Conservation (phyloP, 1,284 basidiomycete genomes). For the Apiotrichum montevideense region DNA sequence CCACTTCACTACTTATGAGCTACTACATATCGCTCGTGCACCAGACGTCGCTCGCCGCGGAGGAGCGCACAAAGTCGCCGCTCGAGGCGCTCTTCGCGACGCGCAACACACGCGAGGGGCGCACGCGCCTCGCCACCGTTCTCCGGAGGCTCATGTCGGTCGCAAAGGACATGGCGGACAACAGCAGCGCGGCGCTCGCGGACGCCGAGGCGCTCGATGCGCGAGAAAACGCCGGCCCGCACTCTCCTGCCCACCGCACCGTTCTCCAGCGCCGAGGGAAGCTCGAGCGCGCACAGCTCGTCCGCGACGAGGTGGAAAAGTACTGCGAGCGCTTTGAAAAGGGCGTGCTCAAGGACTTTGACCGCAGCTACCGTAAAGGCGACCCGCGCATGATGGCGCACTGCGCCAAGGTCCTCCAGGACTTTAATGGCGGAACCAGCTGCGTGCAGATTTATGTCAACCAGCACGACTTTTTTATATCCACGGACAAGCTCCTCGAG, state of each 20-base stretch:
- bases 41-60: slow-evolving; percentile 59
- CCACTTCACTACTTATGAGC: slow-evolving; percentile 88
- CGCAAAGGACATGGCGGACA: slow-evolving; percentile 63
- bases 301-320: slow-evolving; percentile 66
- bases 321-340: slow-evolving; percentile 99
- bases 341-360: slow-evolving; percentile 94
- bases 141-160: slow-evolving; percentile 81
- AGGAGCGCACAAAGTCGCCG: slow-evolving; percentile 18
- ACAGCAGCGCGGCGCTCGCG: slow-evolving; percentile 49
- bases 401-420: slow-evolving; percentile 90
- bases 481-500: slow-evolving; percentile 59
- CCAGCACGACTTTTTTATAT: slow-evolving; percentile 98
- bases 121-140: slow-evolving; percentile 81
- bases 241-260: slow-evolving; percentile 3
- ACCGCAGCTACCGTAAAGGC: slow-evolving; percentile 87
- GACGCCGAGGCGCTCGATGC: slow-evolving; percentile 54
- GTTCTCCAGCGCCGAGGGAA: slow-evolving; percentile 26
- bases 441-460: slow-evolving; percentile 99
- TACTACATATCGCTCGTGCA: slow-evolving; percentile 90
- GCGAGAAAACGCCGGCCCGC: slow-evolving; percentile 14
- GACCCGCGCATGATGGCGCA: slow-evolving; percentile 99
- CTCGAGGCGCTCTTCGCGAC: slow-evolving; percentile 48
- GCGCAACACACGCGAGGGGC: slow-evolving; percentile 66
- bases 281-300: slow-evolving; percentile 44
- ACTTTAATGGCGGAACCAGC: slow-evolving; percentile 95